Percentiles rank a stretch among this genome's conserved stretches.
Conservation (phyloP, 306 rosid species). For the Cercis canadensis region DNA sequence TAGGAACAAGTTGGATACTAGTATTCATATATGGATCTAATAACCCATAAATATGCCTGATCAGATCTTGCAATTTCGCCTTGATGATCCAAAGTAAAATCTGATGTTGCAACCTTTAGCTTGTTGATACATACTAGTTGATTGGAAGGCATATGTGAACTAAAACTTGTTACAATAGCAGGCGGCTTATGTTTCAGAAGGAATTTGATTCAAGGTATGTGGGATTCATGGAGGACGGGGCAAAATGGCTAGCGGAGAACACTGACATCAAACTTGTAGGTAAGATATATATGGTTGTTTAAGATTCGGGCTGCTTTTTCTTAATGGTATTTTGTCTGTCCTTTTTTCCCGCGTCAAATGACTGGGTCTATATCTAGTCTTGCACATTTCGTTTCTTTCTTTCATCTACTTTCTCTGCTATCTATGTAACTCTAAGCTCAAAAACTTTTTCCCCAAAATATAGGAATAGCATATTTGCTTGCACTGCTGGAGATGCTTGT, state of each 20-base stretch:
- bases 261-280: slow-evolving; percentile 92
- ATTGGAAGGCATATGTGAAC: slow-evolving; percentile 29
- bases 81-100: slow-evolving; percentile 16
- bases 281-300: slow-evolving; percentile 41
- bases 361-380: slow-evolving; percentile 1
- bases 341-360: neutral
- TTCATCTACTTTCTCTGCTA: too few species aligned
- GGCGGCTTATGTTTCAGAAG: slow-evolving; percentile 84
- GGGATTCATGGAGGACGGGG: slow-evolving; percentile 90
- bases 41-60: slow-evolving; percentile 10
- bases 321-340: neutral
- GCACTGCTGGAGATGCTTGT: too few species aligned
- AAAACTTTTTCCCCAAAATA: too few species aligned
- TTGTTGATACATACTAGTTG: slow-evolving; percentile 21
- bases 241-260: slow-evolving; percentile 88
- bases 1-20: slow-evolving; percentile 6
- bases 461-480: too few species aligned
- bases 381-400: slow-evolving; percentile 13
- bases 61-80: slow-evolving; percentile 26
- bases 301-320: slow-evolving; percentile 31
- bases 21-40: slow-evolving; percentile 28
- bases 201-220: slow-evolving; percentile 75
- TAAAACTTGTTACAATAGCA: slow-evolving; percentile 36
- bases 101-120: slow-evolving; percentile 5
- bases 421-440: too few species aligned